A percentile compares a stretch with the other conserved stretches of the same genome.
Conservation (phyloP, 2,329 filamentous ascomycete species). For the Penicillium nordicum region DNA sequence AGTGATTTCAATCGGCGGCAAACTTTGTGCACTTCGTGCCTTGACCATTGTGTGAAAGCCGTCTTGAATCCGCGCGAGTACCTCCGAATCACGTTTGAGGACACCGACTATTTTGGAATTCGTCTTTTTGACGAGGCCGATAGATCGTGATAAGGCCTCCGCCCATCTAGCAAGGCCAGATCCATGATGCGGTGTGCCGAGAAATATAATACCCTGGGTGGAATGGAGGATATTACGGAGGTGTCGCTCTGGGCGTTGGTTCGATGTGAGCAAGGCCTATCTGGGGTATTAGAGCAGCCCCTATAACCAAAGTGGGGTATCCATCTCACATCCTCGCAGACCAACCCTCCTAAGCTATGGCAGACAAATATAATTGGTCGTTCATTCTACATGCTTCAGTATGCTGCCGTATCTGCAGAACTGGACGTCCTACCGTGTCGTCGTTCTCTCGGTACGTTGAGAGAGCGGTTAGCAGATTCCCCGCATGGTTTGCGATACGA, state of each 20-base stretch:
- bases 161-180: not conserved
- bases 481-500: not conserved
- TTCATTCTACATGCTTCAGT: not conserved
- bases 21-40: not conserved
- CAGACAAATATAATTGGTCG: not conserved
- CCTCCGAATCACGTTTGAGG: not conserved
- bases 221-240: not conserved
- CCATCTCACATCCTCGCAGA: not conserved
- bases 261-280: not conserved
- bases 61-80: not conserved
- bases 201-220: not conserved
- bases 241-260: not conserved
- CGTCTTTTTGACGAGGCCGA: not conserved
- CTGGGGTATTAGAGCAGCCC: not conserved
- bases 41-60: not conserved
- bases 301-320: not conserved
- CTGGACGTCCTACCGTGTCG: not conserved
- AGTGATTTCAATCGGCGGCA: not conserved
- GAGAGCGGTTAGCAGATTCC: not conserved
- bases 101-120: not conserved
- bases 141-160: not conserved
- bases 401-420: not conserved
- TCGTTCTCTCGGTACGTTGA: not conserved
- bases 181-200: not conserved
- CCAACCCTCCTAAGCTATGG: not conserved